Percentiles rank a stretch among this genome's conserved stretches.
phyloP scores from a whole-genome alignment of 768 basidiomycete genomes.

The Suillus sp. region DNA sequence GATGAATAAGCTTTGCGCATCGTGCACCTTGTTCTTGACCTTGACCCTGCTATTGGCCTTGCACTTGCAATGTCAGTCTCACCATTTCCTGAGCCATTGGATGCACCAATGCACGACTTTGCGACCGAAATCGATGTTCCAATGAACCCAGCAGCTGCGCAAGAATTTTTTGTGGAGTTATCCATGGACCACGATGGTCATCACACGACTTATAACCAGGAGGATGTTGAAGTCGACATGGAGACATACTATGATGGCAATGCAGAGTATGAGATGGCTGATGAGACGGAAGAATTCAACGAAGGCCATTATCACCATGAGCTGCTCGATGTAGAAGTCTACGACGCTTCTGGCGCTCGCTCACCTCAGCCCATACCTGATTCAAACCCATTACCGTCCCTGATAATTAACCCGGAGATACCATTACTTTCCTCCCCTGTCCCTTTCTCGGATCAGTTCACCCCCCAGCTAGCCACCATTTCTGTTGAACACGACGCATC shows the following conservation, averaged over 20 bases:
- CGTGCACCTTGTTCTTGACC: constrained; percentile 16
- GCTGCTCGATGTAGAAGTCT: constrained; percentile 42
- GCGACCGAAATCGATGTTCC: constrained; percentile 56
- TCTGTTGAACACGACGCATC: constrained; percentile 3
- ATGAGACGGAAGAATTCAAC: constrained; percentile 29
- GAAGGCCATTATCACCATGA: constrained; percentile 27
- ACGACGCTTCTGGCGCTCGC: constrained; percentile 38
- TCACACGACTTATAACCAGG: constrained; percentile 35
- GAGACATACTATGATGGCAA: constrained; percentile 50
- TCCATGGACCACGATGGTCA: constrained; percentile 62
- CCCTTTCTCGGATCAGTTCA: constrained; percentile 2
- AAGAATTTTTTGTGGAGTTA: constrained; percentile 54
- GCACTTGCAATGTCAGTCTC: constrained; percentile 29
- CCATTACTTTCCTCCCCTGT: constrained; percentile 8
- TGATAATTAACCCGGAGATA: constrained; percentile 9
- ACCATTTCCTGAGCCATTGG: constrained; percentile 49
- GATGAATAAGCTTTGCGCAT: constrained; percentile 20
- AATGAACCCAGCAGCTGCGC: constrained; percentile 50
- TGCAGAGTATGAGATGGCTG: constrained; percentile 50
- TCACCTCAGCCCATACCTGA: constrained; percentile 30
- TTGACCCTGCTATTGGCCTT: constrained; percentile 17
- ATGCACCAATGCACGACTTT: constrained; percentile 68
- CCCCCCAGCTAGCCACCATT: neutral
- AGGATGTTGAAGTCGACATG: constrained; percentile 68
- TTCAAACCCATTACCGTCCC: constrained; percentile 18